A percentile compares a stretch with the other conserved stretches of the same genome.
Conservation (phyloP, 1,139 yeast species). For the Yamadazyma oceani region DNA sequence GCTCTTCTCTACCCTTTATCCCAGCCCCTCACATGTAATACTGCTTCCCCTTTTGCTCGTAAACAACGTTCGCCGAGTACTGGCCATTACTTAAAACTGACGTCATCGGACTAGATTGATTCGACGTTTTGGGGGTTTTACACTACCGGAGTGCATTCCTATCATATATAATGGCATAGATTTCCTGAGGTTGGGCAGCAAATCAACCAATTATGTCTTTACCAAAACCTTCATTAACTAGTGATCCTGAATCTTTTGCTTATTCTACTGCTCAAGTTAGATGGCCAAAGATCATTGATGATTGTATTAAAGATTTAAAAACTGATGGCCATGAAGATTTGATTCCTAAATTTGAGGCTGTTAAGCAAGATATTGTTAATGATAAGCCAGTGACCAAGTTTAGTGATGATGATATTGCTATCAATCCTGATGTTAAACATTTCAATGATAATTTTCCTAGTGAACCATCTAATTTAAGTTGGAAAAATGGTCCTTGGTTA, state of each 20-base stretch:
- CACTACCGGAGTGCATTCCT: too few relatives aligned
- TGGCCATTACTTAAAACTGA: constrained; percentile 1
- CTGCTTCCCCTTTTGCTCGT: not conserved
- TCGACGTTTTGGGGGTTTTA: not conserved
- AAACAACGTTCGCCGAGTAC: not conserved
- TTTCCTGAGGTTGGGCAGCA: too few relatives aligned
- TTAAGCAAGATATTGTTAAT: constrained; percentile 38
- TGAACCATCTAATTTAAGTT: constrained; percentile 35
- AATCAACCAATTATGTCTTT: constrained; percentile 12
- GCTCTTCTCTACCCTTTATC: too few relatives aligned
- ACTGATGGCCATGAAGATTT: constrained; percentile 7
- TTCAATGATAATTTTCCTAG: constrained; percentile 44
- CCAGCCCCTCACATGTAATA: too few relatives aligned
- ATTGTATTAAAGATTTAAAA: constrained; percentile 61
- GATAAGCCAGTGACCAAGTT: constrained; percentile 46
- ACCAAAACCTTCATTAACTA: constrained; percentile 57
- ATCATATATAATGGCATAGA: too few relatives aligned
- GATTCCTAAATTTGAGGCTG: constrained; percentile 28
- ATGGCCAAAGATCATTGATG: constrained; percentile 83
- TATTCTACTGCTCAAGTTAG: constrained; percentile 73
- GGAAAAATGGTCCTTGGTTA: constrained; percentile 94
- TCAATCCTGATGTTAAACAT: constrained; percentile 45
- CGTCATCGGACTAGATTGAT: constrained; percentile 2
- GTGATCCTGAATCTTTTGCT: constrained; percentile 78
- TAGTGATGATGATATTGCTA: constrained; percentile 34